Percentiles rank a stretch among this genome's conserved stretches.
These are phyloP conservation scores for Scenedesmus sp. DNA, from an alignment of 163 green algal species.

Conservation along the genomic window DNA sequence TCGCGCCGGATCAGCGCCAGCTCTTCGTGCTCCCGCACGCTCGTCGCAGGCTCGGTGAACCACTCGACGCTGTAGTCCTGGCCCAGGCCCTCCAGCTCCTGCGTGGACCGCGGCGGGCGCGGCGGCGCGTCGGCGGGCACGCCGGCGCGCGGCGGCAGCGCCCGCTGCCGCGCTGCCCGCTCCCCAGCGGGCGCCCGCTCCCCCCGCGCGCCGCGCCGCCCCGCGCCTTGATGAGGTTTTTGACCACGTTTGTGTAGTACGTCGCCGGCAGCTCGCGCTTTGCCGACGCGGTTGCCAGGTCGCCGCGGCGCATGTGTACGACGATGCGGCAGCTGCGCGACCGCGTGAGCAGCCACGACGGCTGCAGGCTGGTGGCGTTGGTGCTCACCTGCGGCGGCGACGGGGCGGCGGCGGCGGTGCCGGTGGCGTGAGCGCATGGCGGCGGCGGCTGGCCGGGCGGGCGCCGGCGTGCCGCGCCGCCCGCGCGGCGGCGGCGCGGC, in stretches of 20 bases:
- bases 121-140: too few species aligned
- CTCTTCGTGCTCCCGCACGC: conserved; percentile 18
- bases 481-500: too few species aligned
- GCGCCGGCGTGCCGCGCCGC: too few species aligned
- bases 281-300: conserved; percentile 15
- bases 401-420: neutral
- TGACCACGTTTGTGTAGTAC: conserved; percentile 32
- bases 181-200: too few species aligned
- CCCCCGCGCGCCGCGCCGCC: too few species aligned
- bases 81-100: conserved; percentile 2
- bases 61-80: conserved; percentile 24
- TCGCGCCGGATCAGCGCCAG: neutral
- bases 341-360: conserved; percentile 6
- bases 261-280: conserved; percentile 6
- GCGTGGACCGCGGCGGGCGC: too few species aligned
- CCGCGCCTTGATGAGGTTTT: conserved; percentile 11
- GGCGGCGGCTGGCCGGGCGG: too few species aligned
- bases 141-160: too few species aligned
- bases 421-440: neutral
- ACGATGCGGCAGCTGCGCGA: conserved; percentile 19
- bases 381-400: neutral
- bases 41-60: conserved; percentile 16
- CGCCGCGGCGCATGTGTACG: conserved; percentile 25
- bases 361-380: neutral
- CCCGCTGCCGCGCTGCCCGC: too few species aligned